Base-by-base conservation (phyloP, 2,329 filamentous ascomycete species). In the Lachnellula cervina region DNA sequence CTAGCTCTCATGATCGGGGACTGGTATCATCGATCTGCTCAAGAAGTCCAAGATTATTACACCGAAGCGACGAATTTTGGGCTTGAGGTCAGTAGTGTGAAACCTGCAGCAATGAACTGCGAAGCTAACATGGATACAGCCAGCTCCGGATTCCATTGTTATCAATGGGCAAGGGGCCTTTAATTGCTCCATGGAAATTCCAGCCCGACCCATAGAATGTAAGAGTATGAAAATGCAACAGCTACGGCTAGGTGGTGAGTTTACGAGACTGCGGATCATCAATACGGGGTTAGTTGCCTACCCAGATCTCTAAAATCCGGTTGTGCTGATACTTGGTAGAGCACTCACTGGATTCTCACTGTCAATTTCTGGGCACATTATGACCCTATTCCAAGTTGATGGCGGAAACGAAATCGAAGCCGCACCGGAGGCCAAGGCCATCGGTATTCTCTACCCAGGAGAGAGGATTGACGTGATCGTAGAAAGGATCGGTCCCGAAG, bases 141-240 rank as follows among this genome's bases (percentile, higher is more conserved):
- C 76, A 2, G 72, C 74, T 35, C 76, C 77, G 2, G 74, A 77
- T 52, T 77, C 74, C 0, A 59, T 79, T 5, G 57, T 80, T 0
- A 61, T 80, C 32, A 79, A 79, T 58, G 77, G 76, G 19, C 60
- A 62, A 2, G 77, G 77, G 1, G 51, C 62, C n/a, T 80, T 76
- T 50, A 65, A 75, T 37, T 79, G 77, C 57, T 70, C 70, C 2
- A 73, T 72, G 70, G 73, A 73, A 13, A 70, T 76, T 1, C 72
- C 73, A 55, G 72, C 74, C 16, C 68, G 70, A 5, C 75, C 74
- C 2, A 55, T 79, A 2, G 69, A 79, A 52, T 79, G 76, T 58
- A 60, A 34, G 8, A 37, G n/a, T n/a, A 25, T 50, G 9, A 5
- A 32, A 2, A 28, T 52, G n/a, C 54, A 50, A 13, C 45, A 40